Conservation (phyloP, 139 green algal species). For the Chlorella sp. region DNA sequence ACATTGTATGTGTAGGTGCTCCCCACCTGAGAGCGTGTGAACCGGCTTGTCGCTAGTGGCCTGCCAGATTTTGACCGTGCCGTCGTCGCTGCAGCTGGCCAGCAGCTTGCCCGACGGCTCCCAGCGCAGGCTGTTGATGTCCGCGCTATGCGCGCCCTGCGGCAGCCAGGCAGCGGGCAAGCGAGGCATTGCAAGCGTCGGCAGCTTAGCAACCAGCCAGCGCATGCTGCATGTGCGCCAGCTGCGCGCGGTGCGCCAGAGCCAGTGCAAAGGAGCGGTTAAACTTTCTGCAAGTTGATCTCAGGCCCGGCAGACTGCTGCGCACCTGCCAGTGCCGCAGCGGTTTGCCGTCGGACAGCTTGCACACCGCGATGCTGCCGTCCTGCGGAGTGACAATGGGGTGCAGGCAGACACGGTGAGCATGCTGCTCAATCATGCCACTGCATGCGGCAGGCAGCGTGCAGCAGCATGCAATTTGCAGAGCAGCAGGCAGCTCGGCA, state of each 20-base stretch:
- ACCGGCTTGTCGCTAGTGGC: conserved; percentile 10
- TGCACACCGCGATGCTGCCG: conserved; percentile 86
- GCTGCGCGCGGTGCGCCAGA: background rate
- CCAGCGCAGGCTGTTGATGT: conserved; percentile 95
- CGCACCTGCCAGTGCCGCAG: conserved; percentile 66
- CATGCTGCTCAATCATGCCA: no score
- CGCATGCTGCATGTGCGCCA: background rate
- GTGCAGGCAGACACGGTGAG: no score
- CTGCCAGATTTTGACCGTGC: conserved; percentile 71
- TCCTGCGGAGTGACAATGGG: conserved; percentile 50
- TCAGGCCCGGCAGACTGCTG: background rate
- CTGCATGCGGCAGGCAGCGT: no score
- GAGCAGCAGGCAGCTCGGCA: no score
- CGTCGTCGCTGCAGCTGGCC: conserved; percentile 67
- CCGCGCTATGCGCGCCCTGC: conserved; percentile 79
- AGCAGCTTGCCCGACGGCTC: conserved; percentile 73
- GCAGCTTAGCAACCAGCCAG: background rate
- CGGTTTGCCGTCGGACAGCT: conserved; percentile 71
- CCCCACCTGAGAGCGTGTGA: conserved; percentile 28
- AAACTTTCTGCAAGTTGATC: no score
- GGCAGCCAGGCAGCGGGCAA: background rate
- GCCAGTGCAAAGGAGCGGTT: background rate
- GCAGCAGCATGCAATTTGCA: no score
- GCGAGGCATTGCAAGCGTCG: background rate
- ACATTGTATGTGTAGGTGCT: no score